phyloP scores from a whole-genome alignment of 2,329 filamentous ascomycete species.

The Trichoderma hamatum region DNA sequence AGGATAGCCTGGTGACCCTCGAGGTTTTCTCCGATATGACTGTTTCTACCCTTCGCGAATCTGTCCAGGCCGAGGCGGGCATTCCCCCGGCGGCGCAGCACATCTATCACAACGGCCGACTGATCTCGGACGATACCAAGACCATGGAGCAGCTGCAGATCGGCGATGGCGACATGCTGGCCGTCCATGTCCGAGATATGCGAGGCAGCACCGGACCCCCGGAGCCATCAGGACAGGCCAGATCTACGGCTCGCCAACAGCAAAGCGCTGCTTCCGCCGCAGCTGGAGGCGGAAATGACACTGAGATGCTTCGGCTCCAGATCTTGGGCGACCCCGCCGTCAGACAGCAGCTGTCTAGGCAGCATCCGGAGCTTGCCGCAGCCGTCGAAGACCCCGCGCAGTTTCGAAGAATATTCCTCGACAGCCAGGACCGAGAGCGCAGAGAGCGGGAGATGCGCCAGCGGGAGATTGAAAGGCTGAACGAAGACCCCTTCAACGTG shows the following conservation, averaged over 20 bases:
- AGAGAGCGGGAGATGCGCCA: conserved; percentile 76
- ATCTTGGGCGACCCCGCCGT: conserved; percentile 77
- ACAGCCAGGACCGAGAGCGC: conserved; percentile 70
- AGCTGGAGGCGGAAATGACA: conserved; percentile 57
- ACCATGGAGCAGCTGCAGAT: conserved; percentile 82
- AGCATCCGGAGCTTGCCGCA: conserved; percentile 75
- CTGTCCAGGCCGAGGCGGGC: conserved; percentile 80
- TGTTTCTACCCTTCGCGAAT: conserved; percentile 81
- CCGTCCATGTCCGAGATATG: conserved; percentile 73
- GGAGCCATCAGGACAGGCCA: conserved; percentile 42
- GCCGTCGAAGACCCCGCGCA: conserved; percentile 74
- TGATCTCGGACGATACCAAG: conserved; percentile 75
- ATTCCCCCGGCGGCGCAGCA: conserved; percentile 75
- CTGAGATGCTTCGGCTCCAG: conserved; percentile 81
- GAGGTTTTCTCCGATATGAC: conserved; percentile 84
- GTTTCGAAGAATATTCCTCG: conserved; percentile 73
- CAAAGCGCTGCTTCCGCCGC: conserved; percentile 36
- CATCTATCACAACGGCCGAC: conserved; percentile 86
- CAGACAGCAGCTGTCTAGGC: conserved; percentile 69
- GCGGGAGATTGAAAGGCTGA: conserved; percentile 80
- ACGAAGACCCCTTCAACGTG: conserved; percentile 91
- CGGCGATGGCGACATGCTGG: conserved; percentile 88
- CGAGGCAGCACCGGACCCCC: conserved; percentile 51
- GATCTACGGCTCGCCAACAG: conserved; percentile 2
- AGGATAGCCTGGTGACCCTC: conserved; percentile 77